Evolutionary conservation across 257 asterid genomes (phyloP).

Genomic region (Parsonsia alboflavescens): DNA sequence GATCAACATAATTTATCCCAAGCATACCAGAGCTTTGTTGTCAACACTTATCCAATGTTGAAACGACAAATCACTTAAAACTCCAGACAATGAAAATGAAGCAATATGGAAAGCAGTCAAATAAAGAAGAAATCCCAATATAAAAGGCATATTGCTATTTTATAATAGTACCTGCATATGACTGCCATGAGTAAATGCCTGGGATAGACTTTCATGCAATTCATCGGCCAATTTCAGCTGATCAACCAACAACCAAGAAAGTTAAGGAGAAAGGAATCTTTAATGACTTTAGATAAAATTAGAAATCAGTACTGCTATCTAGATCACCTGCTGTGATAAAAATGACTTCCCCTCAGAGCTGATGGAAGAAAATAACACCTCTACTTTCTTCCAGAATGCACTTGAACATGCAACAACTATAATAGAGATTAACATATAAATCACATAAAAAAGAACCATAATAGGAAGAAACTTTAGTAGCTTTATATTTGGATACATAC

Average conservation of each 20-base stretch:
- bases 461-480: slow-evolving; percentile 8
- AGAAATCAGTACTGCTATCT: slow-evolving; percentile 14
- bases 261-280: slow-evolving; percentile 13
- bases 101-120: background rate
- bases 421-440: slow-evolving; percentile 18
- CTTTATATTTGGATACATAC: slow-evolving; percentile 34
- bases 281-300: slow-evolving; percentile 4
- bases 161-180: slow-evolving; percentile 31
- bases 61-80: background rate
- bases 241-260: slow-evolving; percentile 18
- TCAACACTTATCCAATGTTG: background rate
- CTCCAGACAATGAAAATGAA: background rate
- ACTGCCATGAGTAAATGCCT: slow-evolving; percentile 30
- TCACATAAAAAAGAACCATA: background rate
- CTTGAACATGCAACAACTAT: slow-evolving; percentile 75
- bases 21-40: background rate
- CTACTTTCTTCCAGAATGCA: slow-evolving; percentile 78
- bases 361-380: slow-evolving; percentile 57
- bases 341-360: slow-evolving; percentile 58
- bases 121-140: background rate
- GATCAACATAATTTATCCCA: background rate
- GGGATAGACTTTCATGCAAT: slow-evolving; percentile 35
- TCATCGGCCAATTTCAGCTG: slow-evolving; percentile 72
- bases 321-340: slow-evolving; percentile 60
- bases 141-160: background rate